Evolutionary conservation across 768 basidiomycete species (phyloP).

Genomic region (Gelatoporia subvermispora): DNA sequence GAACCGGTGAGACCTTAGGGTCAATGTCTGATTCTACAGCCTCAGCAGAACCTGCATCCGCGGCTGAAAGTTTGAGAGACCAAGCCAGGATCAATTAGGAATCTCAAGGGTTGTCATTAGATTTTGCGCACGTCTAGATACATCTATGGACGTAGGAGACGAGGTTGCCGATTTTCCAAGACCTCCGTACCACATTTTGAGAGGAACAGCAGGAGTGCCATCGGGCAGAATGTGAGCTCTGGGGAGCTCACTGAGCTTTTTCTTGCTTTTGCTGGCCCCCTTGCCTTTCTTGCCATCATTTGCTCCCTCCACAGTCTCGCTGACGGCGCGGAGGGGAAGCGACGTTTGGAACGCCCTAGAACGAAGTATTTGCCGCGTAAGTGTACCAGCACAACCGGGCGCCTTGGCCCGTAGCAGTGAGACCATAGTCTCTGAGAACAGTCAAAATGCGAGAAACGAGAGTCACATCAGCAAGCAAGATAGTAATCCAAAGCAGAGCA

Average conservation of each 20-base stretch:
- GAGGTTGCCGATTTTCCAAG: constrained; percentile 7
- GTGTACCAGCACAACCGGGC: constrained; percentile 3
- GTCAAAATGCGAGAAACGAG: neutral
- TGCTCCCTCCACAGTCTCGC: neutral
- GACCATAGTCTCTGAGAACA: constrained; percentile 9
- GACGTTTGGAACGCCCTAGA: neutral
- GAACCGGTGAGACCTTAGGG: too few relatives aligned
- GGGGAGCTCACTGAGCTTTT: constrained; percentile 58
- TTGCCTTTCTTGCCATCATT: constrained; percentile 10
- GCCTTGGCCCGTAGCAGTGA: constrained; percentile 10
- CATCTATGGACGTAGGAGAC: neutral
- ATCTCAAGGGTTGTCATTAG: neutral
- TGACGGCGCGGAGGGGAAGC: neutral
- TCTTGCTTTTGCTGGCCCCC: constrained; percentile 38
- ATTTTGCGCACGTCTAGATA: constrained; percentile 13
- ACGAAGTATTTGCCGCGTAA: neutral
- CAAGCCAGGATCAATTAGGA: too few relatives aligned
- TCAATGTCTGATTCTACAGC: too few relatives aligned
- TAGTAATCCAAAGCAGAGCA: neutral
- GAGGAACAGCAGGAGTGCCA: constrained; percentile 37
- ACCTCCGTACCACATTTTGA: constrained; percentile 39
- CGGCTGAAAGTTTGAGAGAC: too few relatives aligned
- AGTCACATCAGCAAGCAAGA: neutral
- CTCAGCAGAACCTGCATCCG: too few relatives aligned
- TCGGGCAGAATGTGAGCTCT: constrained; percentile 36